A percentile compares a stretch with the other conserved stretches of the same genome.
phyloP scores from a whole-genome alignment of 2,329 filamentous ascomycete species.

The Dactylonectria macrodidyma region DNA sequence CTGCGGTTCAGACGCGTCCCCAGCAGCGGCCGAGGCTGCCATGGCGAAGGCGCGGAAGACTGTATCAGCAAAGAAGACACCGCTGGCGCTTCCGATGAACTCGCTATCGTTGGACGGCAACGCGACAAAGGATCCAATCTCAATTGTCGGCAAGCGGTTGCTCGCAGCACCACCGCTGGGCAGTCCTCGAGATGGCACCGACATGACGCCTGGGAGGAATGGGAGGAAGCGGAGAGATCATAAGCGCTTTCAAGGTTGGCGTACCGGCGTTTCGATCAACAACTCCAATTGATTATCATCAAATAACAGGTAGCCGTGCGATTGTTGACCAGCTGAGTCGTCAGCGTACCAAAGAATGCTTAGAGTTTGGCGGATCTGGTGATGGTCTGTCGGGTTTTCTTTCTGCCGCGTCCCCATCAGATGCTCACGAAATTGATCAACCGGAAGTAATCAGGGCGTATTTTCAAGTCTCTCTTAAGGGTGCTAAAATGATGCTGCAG shows the following conservation, averaged over 20 bases:
- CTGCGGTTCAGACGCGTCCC: not conserved
- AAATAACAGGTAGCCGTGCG: no score
- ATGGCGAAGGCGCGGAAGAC: conserved; percentile 65
- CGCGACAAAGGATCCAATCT: conserved; percentile 32
- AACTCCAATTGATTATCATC: not conserved
- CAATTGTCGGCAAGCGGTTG: conserved; percentile 4
- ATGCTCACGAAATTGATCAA: not conserved
- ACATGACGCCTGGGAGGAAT: not conserved
- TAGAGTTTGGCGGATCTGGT: conserved; percentile 1
- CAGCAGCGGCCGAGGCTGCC: not conserved
- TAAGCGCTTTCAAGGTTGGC: not conserved
- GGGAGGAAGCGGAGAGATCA: not conserved
- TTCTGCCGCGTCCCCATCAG: not conserved
- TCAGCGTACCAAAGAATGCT: not conserved
- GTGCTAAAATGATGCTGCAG: no score
- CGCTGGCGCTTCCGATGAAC: conserved; percentile 67
- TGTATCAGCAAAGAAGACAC: conserved; percentile 68
- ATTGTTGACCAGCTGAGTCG: not conserved
- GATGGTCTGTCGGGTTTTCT: not conserved
- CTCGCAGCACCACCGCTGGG: not conserved
- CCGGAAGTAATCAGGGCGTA: not conserved
- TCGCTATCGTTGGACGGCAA: conserved; percentile 55
- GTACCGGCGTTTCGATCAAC: not conserved
- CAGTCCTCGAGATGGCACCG: conserved; percentile 1
- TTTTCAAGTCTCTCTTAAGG: no score